Conservation (phyloP, 345 rosid genomes). For the Dovyalis caffra region DNA sequence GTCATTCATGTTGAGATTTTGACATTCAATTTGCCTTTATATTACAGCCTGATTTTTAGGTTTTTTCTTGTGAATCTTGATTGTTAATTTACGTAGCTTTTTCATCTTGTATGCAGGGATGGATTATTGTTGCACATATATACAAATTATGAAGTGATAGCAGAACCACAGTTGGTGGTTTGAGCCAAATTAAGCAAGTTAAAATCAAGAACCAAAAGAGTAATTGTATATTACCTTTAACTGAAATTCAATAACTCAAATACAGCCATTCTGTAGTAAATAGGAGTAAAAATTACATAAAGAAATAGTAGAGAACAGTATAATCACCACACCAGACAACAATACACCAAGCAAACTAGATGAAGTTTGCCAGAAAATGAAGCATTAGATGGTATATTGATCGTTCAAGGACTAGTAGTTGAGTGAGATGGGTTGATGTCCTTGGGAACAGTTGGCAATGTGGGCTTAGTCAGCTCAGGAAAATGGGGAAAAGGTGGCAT, state of each 20-base stretch:
- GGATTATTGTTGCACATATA: no score
- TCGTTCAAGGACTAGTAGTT: conserved; percentile 10
- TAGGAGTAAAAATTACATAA: background rate
- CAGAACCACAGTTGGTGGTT: background rate
- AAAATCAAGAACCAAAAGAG: background rate
- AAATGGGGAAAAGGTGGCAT: background rate
- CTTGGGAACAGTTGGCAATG: conserved; percentile 18
- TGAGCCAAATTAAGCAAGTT: background rate
- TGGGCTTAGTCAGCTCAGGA: background rate
- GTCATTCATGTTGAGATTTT: no score
- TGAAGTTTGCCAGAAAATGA: background rate
- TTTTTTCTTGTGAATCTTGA: no score
- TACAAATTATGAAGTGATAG: background rate
- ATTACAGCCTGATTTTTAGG: no score
- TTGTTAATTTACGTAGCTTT: no score
- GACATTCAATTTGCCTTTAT: no score
- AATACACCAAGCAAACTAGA: background rate
- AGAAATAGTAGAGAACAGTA: background rate
- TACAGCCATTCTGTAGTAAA: background rate
- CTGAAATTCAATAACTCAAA: background rate
- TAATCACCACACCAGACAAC: background rate
- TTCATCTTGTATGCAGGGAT: background rate
- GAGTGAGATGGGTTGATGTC: conserved; percentile 10
- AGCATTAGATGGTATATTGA: background rate
- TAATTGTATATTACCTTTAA: background rate